Conservation (phyloP, 257 asterid genomes). For the Solanum acaule region DNA sequence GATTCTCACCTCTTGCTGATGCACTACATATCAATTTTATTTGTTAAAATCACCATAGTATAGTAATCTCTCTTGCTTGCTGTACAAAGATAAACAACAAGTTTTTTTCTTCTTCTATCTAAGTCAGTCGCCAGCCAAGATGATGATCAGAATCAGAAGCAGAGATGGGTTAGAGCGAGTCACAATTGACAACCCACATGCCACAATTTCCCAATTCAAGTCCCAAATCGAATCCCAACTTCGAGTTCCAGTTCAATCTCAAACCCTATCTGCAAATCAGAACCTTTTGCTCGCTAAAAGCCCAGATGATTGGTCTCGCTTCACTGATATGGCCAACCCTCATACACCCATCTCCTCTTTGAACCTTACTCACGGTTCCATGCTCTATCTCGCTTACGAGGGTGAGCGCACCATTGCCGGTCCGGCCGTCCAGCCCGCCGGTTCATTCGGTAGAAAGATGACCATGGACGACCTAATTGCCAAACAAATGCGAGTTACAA, state of each 20-base stretch:
- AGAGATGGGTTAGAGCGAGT: conserved; percentile 95
- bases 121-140: conserved; percentile 10
- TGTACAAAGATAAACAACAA: not conserved
- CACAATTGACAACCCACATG: conserved; percentile 50
- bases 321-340: conserved; percentile 66
- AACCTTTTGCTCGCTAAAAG: conserved; percentile 71
- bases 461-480: conserved; percentile 97
- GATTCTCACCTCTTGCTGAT: not conserved
- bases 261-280: conserved; percentile 77
- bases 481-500: conserved; percentile 79
- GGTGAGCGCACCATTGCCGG: conserved; percentile 82
- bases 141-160: conserved; percentile 98
- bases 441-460: conserved; percentile 95
- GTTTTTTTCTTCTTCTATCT: not conserved
- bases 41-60: not conserved
- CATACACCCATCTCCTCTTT: conserved; percentile 37
- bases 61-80: not conserved
- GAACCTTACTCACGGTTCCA: conserved; percentile 62
- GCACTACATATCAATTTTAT: not conserved
- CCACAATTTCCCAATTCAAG: conserved; percentile 63
- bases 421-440: conserved; percentile 61
- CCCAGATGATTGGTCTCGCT: conserved; percentile 45
- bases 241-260: conserved; percentile 68
- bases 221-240: conserved; percentile 66
- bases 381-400: conserved; percentile 64